Evolutionary conservation across 768 basidiomycete genomes (phyloP), one percentile per base, ranked within the genome.

Genomic region (Naganishia randhawae): DNA sequence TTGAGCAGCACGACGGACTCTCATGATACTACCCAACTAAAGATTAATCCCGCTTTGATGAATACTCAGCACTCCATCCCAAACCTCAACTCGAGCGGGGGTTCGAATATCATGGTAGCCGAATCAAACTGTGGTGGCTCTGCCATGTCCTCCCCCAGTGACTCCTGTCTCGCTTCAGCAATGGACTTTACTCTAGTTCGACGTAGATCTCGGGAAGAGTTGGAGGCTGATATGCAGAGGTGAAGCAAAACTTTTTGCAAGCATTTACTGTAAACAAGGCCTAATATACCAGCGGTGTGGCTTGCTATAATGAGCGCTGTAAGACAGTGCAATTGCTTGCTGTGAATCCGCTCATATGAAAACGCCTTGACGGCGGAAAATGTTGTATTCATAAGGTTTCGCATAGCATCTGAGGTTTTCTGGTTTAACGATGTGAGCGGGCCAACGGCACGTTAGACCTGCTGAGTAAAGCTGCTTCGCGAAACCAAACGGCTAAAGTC

Each of bases 141-240:
- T 39, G 35, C 19, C 16, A 29, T 41, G 22, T 39, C 57, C 9
- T 33, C 57, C 11, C 37, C 57, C 6, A 52, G 53, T 16, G 66
- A 55, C 29, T 55, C 53, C 19, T 67, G 53, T 33, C 35, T 67
- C 11, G 66, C 66, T 55, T 67, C 66, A 22, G 66, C 66, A 2
- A 67, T 67, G 66, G 66, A 67, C 41, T 45, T 67, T 19, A 48
- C 66, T 9, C 45, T 67, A 11, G 54, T 67, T 35, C 66, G 53
- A 29, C 41, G 53, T 50, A 53, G 66, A 22, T 61, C 57, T 22
- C 57, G 41, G 37, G 57, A 61, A 22, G 37, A 61, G 37, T 25
- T 61, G 57, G 37, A 39, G 3, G 57, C 57, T 1, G 35, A 25
- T 14, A 61, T 61, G 57, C 57, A 41, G 16, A 32, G 57, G 32